Percentiles rank a stretch among this genome's conserved stretches.
Evolutionary conservation across 306 rosid species (phyloP).

Genomic region (Dalbergia oliveri): DNA sequence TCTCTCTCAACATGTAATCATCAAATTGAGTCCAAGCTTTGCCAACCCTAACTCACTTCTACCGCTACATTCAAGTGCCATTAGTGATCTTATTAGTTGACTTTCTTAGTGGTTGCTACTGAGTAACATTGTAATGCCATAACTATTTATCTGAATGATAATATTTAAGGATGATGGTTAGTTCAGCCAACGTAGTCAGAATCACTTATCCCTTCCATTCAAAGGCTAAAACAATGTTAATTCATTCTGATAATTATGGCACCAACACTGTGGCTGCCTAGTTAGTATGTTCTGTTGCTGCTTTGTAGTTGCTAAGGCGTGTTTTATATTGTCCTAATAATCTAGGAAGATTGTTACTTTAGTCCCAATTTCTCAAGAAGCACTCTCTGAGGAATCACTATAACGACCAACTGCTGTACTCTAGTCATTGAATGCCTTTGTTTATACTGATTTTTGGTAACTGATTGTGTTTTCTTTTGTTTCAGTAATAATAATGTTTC

Average conservation of each 20-base stretch:
- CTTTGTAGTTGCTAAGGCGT: too few species aligned
- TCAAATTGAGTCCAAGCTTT: too few species aligned
- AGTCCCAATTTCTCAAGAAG: too few species aligned
- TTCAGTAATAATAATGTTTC: constrained; percentile 50
- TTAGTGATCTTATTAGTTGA: neutral
- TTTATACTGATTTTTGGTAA: constrained; percentile 22
- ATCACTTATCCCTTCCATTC: neutral
- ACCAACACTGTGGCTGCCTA: too few species aligned
- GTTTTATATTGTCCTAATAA: too few species aligned
- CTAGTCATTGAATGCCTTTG: neutral
- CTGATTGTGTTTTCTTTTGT: constrained; percentile 32
- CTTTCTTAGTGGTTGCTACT: neutral
- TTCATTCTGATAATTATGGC: neutral
- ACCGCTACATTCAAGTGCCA: neutral
- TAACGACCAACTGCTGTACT: neutral
- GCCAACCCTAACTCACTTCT: neutral
- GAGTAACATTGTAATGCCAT: neutral
- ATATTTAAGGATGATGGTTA: neutral
- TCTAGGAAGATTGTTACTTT: too few species aligned
- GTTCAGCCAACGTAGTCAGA: neutral
- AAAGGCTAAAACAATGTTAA: neutral
- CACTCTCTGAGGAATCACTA: neutral
- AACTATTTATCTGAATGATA: neutral
- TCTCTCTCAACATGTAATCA: too few species aligned
- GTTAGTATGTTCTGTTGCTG: too few species aligned